These are phyloP conservation scores for Irpex rosettiformis DNA, from an alignment of 1,284 basidiomycete genomes.

Conservation along the genomic window DNA sequence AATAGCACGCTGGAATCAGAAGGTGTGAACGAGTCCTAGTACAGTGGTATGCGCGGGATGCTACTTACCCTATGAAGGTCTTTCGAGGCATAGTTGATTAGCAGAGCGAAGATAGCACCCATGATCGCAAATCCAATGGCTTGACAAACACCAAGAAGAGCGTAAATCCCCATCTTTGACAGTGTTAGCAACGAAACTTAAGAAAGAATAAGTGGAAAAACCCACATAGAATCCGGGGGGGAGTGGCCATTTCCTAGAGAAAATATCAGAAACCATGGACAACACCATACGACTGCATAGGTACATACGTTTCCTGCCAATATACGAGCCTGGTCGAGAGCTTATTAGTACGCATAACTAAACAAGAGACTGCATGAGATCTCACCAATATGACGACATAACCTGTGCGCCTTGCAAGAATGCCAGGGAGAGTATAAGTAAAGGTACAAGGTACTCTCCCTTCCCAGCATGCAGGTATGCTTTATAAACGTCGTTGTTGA, in stretches of 20 bases:
- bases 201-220: constrained; percentile 4
- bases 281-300: neutral
- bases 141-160: constrained; percentile 48
- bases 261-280: constrained; percentile 3
- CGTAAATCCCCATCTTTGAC: constrained; percentile 65
- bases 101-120: constrained; percentile 49
- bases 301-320: constrained; percentile 56
- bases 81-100: constrained; percentile 66
- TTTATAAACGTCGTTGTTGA: constrained; percentile 48
- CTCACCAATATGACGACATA: constrained; percentile 66
- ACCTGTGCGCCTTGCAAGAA: constrained; percentile 59
- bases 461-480: constrained; percentile 53
- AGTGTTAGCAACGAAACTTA: constrained; percentile 9
- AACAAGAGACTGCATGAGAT: neutral
- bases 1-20: constrained; percentile 48
- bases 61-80: constrained; percentile 38
- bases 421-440: constrained; percentile 46
- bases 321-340: constrained; percentile 53
- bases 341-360: constrained; percentile 1
- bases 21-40: constrained; percentile 15
- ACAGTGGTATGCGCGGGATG: neutral
- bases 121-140: constrained; percentile 50
- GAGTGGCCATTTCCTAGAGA: constrained; percentile 42
- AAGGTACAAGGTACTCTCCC: constrained; percentile 50
- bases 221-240: constrained; percentile 60